Evolutionary conservation across 352 stramenopile genomes (phyloP), one percentile per base, ranked within the genome.

Genomic region (Globisporangium middletonii): DNA sequence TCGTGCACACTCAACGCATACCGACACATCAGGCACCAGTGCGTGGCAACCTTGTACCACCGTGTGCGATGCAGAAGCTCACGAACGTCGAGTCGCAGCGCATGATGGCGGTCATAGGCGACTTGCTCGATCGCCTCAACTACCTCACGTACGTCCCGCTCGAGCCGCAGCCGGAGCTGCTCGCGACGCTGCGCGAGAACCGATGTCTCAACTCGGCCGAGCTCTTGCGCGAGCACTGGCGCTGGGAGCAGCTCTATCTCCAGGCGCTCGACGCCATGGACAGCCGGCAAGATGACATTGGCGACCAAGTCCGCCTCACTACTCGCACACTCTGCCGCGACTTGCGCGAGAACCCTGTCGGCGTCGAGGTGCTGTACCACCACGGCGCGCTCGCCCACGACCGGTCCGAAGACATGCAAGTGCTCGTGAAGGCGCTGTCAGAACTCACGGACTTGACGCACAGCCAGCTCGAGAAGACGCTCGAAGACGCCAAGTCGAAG

Each of bases 41-140:
- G 23, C 23, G 23, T 23, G 23, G 23, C 23, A 23, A 23, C 23
- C 23, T 23, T 23, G 23, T 23, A 23, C 23, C 23, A 23, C 23
- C 23, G 23, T 23, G 23, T 23, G 23, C 13, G 26, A 95, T 95
- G 85, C 79, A 95, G 43, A 95, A 95, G 71, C 68, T 95, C 43
- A 93, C 81, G 56, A 91, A 92, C 69, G 85, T 95, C 44, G 85
- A 95, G 67, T 92, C 85, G 18, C 83, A 95, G 71, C 77, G 83
- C 45, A 85, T 95, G 73, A 91, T 95, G 81, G 72, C 79, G 56
- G 80, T 95, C 62, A 87, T 95, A 71, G 83, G 83, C 30, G 85
- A 93, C 64, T 65, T 92, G 63, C 72, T 93, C 1, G 83, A 95
- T 55, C 75, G 84, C 13, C 73, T 95, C 55, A 90, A 90, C 65